Percentiles rank a stretch among this genome's conserved stretches.
Conservation (phyloP, 371 early-diverging fungal species). For the Circinella minor region DNA sequence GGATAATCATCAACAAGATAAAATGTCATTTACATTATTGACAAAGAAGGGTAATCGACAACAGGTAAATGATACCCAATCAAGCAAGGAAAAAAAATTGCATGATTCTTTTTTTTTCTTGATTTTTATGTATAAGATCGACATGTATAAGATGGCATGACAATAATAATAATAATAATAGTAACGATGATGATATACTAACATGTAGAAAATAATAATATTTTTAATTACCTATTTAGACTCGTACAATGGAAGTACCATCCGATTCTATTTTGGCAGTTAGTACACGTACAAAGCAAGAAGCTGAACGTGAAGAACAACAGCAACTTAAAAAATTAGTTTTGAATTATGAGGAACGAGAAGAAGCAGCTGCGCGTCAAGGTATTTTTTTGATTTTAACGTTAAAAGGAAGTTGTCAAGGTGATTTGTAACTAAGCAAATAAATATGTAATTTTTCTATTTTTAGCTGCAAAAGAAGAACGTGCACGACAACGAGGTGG, state of each 20-base stretch:
- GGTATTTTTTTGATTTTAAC: conserved; percentile 22
- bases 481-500: conserved; percentile 32
- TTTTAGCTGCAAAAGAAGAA: conserved; percentile 43
- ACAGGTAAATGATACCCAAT: conserved; percentile 46
- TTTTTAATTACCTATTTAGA: neutral
- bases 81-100: neutral
- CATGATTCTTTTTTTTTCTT: neutral
- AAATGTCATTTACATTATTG: conserved; percentile 86
- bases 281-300: conserved; percentile 82
- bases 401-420: neutral
- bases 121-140: conserved; percentile 20
- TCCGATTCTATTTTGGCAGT: conserved; percentile 84
- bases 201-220: no score
- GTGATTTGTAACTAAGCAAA: neutral
- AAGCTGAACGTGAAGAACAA: conserved; percentile 88
- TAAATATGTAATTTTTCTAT: neutral
- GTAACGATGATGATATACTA: conserved; percentile 12
- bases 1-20: conserved; percentile 30
- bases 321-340: conserved; percentile 90
- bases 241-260: conserved; percentile 76
- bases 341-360: conserved; percentile 87
- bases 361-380: conserved; percentile 68
- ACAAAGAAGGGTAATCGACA: conserved; percentile 94
- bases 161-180: no score
- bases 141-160: no score